phyloP scores from a whole-genome alignment of 177 flowering plant species.

The Vitis hybrid region DNA sequence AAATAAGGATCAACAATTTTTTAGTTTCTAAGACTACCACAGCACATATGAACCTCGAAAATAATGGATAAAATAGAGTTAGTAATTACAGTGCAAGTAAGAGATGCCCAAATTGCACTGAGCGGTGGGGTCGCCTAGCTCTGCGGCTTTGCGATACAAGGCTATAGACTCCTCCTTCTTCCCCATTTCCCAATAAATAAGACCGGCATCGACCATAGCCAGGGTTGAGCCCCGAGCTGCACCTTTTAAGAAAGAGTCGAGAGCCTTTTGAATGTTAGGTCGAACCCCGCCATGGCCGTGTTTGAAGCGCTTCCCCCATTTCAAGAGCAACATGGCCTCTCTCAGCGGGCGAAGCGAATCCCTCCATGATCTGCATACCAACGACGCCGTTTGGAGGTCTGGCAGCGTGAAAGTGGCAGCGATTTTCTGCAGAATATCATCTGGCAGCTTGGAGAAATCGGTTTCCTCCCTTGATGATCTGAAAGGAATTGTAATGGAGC shows the following conservation, averaged over 20 bases:
- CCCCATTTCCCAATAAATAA: slow-evolving; percentile 89
- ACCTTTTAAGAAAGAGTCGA: slow-evolving; percentile 79
- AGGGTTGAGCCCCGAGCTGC: slow-evolving; percentile 83
- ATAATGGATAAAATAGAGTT: too few species aligned
- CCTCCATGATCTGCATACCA: slow-evolving; percentile 81
- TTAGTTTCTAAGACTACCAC: too few species aligned
- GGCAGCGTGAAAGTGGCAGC: slow-evolving; percentile 56
- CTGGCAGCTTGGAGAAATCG: slow-evolving; percentile 71
- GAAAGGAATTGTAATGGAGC: slow-evolving; percentile 10
- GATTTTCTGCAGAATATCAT: slow-evolving; percentile 60
- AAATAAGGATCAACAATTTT: too few species aligned
- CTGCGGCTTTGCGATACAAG: slow-evolving; percentile 68
- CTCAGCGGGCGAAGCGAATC: slow-evolving; percentile 77
- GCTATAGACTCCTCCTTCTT: slow-evolving; percentile 53
- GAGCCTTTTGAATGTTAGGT: slow-evolving; percentile 61
- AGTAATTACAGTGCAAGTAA: slow-evolving; percentile 62
- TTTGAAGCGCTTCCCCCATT: slow-evolving; percentile 87
- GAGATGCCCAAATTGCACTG: slow-evolving; percentile 89
- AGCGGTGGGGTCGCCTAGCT: slow-evolving; percentile 77
- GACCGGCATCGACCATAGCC: slow-evolving; percentile 98
- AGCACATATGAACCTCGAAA: too few species aligned
- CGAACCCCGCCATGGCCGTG: slow-evolving; percentile 80
- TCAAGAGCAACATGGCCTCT: slow-evolving; percentile 76
- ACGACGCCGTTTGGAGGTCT: slow-evolving; percentile 61
- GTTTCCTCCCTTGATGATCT: slow-evolving; percentile 8